Percentiles rank a stretch among this genome's conserved stretches.
These are phyloP conservation scores for Trichoderma harzianum DNA, from an alignment of 2,329 filamentous ascomycete species.

Conservation along the genomic window DNA sequence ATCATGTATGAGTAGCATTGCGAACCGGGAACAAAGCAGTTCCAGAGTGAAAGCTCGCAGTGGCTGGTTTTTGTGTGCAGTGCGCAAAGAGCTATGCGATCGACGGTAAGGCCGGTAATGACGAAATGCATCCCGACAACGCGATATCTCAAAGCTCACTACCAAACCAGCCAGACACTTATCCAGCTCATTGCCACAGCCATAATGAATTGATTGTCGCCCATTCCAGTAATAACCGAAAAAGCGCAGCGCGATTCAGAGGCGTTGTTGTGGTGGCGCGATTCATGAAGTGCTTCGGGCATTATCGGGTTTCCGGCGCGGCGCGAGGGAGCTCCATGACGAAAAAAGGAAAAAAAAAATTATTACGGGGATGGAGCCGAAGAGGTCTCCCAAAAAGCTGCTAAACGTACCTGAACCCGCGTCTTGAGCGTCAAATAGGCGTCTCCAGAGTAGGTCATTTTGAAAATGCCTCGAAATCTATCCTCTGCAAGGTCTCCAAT, in stretches of 20 bases:
- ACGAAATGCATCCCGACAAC: not conserved
- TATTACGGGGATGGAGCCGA: constrained; percentile 13
- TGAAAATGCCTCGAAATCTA: constrained; percentile 96
- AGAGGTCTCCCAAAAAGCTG: constrained; percentile 6
- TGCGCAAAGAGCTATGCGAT: constrained; percentile 6
- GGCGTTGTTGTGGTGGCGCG: constrained; percentile 8
- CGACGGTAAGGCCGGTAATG: constrained; percentile 1
- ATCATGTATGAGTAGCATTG: not conserved
- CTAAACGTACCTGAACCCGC: constrained; percentile 73
- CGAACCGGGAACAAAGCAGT: not conserved
- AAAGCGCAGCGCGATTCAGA: not conserved
- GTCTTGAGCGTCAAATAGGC: constrained; percentile 94
- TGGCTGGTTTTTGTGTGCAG: not conserved
- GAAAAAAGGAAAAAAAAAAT: not conserved
- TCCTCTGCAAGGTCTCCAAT: constrained; percentile 97
- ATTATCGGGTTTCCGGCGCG: constrained; percentile 21
- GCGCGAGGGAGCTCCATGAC: constrained; percentile 16
- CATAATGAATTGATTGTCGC: not conserved
- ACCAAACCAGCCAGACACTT: constrained; percentile 5
- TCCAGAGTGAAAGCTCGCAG: not conserved
- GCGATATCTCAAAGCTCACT: not conserved
- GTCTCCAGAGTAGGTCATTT: constrained; percentile 97
- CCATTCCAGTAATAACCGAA: not conserved
- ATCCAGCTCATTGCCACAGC: constrained; percentile 2
- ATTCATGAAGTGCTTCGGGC: constrained; percentile 19